phyloP scores from a whole-genome alignment of 768 basidiomycete species.

The Lactarius evosmus region DNA sequence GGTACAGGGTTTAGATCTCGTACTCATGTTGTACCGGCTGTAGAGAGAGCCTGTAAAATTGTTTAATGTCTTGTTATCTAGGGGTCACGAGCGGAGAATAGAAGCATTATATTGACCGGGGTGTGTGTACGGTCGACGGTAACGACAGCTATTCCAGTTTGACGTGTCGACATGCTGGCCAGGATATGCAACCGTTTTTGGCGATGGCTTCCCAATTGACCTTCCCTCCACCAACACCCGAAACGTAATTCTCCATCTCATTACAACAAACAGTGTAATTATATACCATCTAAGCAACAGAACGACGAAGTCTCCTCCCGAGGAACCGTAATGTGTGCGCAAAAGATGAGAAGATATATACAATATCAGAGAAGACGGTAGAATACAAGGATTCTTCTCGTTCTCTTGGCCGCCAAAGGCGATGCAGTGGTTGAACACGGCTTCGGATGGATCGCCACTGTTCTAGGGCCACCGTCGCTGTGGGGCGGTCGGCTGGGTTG shows the following conservation, averaged over 20 bases:
- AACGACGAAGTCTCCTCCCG: not conserved
- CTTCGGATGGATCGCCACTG: conserved; percentile 7
- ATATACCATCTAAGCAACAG: not conserved
- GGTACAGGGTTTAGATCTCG: too few relatives aligned
- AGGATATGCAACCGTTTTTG: too few relatives aligned
- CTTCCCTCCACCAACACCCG: too few relatives aligned
- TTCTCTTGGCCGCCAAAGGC: conserved; percentile 4
- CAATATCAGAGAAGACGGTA: not conserved
- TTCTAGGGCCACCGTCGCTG: conserved; percentile 1
- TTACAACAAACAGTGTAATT: too few relatives aligned
- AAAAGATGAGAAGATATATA: not conserved
- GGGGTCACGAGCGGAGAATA: too few relatives aligned
- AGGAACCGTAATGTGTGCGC: not conserved
- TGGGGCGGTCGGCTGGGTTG: not conserved
- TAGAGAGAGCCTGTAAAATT: not conserved
- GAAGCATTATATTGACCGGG: too few relatives aligned
- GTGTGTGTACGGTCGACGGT: too few relatives aligned
- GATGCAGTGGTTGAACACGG: not conserved
- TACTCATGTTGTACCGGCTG: not conserved
- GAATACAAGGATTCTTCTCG: not conserved
- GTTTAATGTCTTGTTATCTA: not conserved
- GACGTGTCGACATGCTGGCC: too few relatives aligned
- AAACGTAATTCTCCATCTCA: too few relatives aligned
- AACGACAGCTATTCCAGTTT: too few relatives aligned
- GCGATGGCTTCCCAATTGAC: too few relatives aligned